Conservation (phyloP, 2,329 filamentous ascomycete genomes). For the Arachnopeziza araneosa region DNA sequence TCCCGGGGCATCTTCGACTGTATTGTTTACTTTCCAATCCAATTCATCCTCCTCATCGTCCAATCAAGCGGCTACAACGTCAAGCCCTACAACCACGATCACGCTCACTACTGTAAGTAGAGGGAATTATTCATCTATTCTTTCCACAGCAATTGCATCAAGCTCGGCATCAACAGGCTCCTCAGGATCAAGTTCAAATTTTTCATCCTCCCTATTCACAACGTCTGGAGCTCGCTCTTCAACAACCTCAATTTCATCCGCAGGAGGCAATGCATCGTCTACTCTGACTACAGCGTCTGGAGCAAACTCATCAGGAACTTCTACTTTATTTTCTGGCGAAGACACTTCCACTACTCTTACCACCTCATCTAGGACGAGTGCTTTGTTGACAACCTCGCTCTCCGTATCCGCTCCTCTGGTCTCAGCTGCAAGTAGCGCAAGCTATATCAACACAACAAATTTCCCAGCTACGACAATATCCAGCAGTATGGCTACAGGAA, state of each 20-base stretch:
- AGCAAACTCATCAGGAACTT: too few species aligned
- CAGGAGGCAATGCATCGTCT: too few species aligned
- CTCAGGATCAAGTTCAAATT: neutral
- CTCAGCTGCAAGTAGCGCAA: constrained; percentile 20
- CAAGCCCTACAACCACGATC: neutral
- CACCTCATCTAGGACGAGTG: too few species aligned
- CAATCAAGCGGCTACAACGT: neutral
- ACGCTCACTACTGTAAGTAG: neutral
- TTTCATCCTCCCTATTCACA: neutral
- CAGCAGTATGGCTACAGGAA: constrained; percentile 27
- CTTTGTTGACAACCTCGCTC: neutral
- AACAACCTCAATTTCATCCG: too few species aligned
- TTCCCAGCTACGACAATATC: constrained; percentile 30
- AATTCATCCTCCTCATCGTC: neutral
- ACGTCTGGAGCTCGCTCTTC: neutral
- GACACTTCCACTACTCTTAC: neutral
- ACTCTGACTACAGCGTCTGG: too few species aligned
- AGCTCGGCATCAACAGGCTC: neutral
- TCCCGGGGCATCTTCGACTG: neutral
- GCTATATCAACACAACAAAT: constrained; percentile 22
- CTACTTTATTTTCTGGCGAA: neutral
- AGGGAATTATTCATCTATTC: too few species aligned
- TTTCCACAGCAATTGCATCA: too few species aligned
- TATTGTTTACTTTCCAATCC: neutral
- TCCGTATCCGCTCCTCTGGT: constrained; percentile 29